Base-by-base conservation (phyloP, 2,329 filamentous ascomycete species). In the Ophiostoma novo-ulmi region DNA sequence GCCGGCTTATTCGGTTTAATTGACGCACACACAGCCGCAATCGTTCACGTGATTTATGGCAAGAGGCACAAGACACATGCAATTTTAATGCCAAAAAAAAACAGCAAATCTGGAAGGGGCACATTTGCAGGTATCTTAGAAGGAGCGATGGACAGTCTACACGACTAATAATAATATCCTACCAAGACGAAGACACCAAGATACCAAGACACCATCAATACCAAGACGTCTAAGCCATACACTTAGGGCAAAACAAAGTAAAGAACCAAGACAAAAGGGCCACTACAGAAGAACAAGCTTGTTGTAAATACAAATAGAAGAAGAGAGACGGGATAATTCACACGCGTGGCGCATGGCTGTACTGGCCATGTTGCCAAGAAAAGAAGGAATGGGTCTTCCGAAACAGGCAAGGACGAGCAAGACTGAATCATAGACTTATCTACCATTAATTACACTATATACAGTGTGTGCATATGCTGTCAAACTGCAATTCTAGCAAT, bases 331-430 rank as follows among this genome's bases (percentile, higher is more conserved):
- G 48, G 48, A 22, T 17, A 22, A 17, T 4, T 10, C 48, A 55
- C 48, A 14, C 48, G 48, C 48, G 20, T 26, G 44, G 8, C 58
- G 58, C 58, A 35, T 36, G 69, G 36, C 36, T 68, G 52, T 41
- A 36, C 64, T 70, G 64, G 64, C 65, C 38, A 55, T 58, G 64
- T 52, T 67, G 69, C 64, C 69, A 70, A 70, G 69, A 44, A 67
- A 70, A 44, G 69, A 67, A 48, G 68, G 63, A 38, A 38, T 22
- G 63, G 58, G 58, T 35, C 58, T 7, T 6, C 58, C 26, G 22
- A 35, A 36, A 63, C 58, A 63, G 58, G 58, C 58, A 63, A 35
- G 22, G 58, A 31, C 58, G 58, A 35, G 58, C 44, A 52, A 52
- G 17, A 44, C 31, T 31, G 31, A 31, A 31, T 31, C 31, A 31